Evolutionary conservation across 148 eudicot species (phyloP).

Genomic region (Limonium bicolor): DNA sequence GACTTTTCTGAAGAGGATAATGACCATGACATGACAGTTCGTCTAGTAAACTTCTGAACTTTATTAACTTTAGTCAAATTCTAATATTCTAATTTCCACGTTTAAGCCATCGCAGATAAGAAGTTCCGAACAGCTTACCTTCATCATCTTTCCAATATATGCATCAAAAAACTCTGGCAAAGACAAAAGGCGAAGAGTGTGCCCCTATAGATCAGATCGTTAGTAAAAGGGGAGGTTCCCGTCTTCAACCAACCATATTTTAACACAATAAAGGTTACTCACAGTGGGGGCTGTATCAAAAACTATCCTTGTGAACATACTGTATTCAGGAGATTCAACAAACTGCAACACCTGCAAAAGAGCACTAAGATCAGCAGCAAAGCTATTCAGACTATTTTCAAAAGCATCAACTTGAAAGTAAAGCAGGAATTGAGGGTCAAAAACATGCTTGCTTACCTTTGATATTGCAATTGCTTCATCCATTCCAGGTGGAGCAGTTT

Average conservation of each 20-base stretch:
- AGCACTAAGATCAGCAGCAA: constrained; percentile 5
- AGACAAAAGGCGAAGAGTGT: constrained; percentile 78
- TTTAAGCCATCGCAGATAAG: too few relatives aligned
- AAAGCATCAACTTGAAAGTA: too few relatives aligned
- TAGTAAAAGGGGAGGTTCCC: background rate
- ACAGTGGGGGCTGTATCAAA: constrained; percentile 99
- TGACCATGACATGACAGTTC: too few relatives aligned
- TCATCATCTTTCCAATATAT: constrained; percentile 87
- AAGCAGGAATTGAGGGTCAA: too few relatives aligned
- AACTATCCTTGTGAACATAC: constrained; percentile 72
- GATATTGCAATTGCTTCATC: constrained; percentile 98
- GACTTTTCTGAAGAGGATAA: too few relatives aligned
- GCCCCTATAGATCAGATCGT: constrained; percentile 46
- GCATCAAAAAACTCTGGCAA: constrained; percentile 95
- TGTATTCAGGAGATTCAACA: constrained; percentile 66
- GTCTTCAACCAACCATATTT: too few relatives aligned
- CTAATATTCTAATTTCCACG: too few relatives aligned
- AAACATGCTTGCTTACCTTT: too few relatives aligned
- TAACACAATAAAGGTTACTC: constrained; percentile 9
- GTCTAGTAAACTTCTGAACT: too few relatives aligned
- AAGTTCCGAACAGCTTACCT: constrained; percentile 24
- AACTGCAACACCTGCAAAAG: constrained; percentile 78
- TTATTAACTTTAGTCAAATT: too few relatives aligned
- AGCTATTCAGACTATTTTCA: background rate
- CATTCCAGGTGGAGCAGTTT: constrained; percentile 93